phyloP scores from a whole-genome alignment of 2,329 filamentous ascomycete genomes.

The Fusarium sacchari region DNA sequence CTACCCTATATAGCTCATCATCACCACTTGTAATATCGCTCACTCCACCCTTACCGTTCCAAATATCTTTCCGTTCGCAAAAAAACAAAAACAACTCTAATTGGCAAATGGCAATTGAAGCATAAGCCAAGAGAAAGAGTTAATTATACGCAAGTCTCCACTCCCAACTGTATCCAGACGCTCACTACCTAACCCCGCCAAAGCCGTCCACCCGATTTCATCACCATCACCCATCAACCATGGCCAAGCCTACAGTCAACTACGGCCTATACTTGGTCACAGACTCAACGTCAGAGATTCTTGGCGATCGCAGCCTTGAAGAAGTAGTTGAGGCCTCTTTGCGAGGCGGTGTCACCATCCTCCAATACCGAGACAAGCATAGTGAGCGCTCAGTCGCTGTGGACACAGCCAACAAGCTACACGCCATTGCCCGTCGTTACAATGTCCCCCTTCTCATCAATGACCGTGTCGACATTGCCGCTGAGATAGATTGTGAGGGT shows the following conservation, averaged over 20 bases:
- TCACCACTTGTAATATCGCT: constrained; percentile 20
- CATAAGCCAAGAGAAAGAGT: neutral
- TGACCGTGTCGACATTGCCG: constrained; percentile 88
- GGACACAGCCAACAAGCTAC: constrained; percentile 75
- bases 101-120: neutral
- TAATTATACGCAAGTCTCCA: neutral
- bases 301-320: constrained; percentile 76
- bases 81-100: neutral
- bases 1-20: constrained; percentile 19
- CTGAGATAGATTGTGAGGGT: constrained; percentile 87
- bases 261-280: constrained; percentile 92
- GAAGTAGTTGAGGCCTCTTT: constrained; percentile 80
- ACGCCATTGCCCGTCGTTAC: constrained; percentile 73
- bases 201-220: neutral
- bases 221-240: neutral
- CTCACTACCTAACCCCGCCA: constrained; percentile 26
- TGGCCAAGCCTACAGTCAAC: constrained; percentile 60
- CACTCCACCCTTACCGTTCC: constrained; percentile 11
- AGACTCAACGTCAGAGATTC: constrained; percentile 87
- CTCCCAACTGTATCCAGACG: neutral
- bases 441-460: constrained; percentile 89
- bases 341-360: constrained; percentile 81
- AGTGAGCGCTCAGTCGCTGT: constrained; percentile 79
- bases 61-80: neutral
- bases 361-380: constrained; percentile 92